phyloP scores from a whole-genome alignment of 768 basidiomycete species.

The Mycena galopus region DNA sequence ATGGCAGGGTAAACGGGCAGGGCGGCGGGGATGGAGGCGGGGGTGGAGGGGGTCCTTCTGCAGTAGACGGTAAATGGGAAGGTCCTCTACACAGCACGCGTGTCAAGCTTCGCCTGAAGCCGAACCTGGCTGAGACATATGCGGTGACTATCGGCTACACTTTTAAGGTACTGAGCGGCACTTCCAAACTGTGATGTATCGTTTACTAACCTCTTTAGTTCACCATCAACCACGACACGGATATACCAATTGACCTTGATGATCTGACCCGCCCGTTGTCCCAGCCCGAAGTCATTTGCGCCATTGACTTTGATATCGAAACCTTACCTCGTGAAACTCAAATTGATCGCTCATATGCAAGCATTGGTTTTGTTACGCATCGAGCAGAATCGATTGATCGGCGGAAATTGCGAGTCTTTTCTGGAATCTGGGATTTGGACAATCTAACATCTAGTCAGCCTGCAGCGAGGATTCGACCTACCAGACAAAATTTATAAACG shows the following conservation, averaged over 20 bases:
- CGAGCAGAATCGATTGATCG: background rate
- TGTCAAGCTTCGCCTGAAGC: slow-evolving; percentile 3
- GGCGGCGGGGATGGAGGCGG: background rate
- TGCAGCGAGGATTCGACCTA: slow-evolving; percentile 2
- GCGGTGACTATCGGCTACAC: background rate
- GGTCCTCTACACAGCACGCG: background rate
- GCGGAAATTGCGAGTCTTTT: background rate
- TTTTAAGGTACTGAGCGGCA: slow-evolving; percentile 5
- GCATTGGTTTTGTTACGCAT: slow-evolving; percentile 11
- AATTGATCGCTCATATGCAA: too few species aligned
- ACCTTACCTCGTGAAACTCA: slow-evolving; percentile 1
- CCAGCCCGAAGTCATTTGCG: slow-evolving; percentile 7
- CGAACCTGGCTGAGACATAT: background rate
- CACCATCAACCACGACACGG: background rate
- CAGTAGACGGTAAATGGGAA: background rate
- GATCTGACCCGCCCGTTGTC: too few species aligned
- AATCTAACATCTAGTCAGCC: background rate
- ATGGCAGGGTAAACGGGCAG: too few species aligned
- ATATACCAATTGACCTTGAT: background rate
- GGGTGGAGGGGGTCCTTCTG: background rate
- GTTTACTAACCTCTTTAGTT: background rate
- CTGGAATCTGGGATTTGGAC: too few species aligned
- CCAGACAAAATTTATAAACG: slow-evolving; percentile 3
- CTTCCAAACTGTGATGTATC: background rate
- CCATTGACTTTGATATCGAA: slow-evolving; percentile 9